Evolutionary conservation across 78 protist species (phyloP), one percentile per base, ranked within the genome.

Genomic region (Bigelowiella natans): DNA sequence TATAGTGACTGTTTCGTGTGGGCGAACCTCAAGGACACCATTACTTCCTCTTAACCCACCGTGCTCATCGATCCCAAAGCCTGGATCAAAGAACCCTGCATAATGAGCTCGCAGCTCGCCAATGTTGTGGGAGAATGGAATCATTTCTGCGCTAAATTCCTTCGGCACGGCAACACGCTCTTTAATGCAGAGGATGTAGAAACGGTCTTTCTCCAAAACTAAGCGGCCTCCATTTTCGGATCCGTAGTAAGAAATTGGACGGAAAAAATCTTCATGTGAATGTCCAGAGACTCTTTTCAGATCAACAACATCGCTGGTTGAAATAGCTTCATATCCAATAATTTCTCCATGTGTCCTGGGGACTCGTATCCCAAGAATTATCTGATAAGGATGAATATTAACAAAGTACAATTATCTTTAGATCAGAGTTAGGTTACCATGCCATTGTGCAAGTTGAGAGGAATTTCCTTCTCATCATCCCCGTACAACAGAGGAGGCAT

Each of bases 21-120:
- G 89, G 29, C 89, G 89, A 0, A 86, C 89, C 89, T 86, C 89
- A 34, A 86, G 89, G 31, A 86, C 89, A 0, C 89, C 89, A 37
- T 39, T 34, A 0, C 82, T 37, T n/a, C 89, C 89, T 11, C 39
- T 86, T 36, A 86, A 0, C 0, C 39, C 89, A 30, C 89, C 89
- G 29, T 86, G 38, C 89, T 36, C 39, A 0, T 63, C 89, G 40
- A 31, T 39, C 2, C 89, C 89, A n/a, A 86, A 86, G 89, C 89
- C 89, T 1, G 89, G 89, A n/a, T 86, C 89, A 63, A 86, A 86
- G 40, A 86, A 86, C n/a, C 89, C 89, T 1, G 89, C 89, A 34
- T 86, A 86, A 63, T 86, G 89, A 11, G 89, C 89, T 2, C 89
- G 89, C 29, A 86, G 89, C 40, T 86, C 89, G 0, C 89, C 89